Evolutionary conservation across 116 monocot genomes (phyloP).

Genomic region (Iris pallida): DNA sequence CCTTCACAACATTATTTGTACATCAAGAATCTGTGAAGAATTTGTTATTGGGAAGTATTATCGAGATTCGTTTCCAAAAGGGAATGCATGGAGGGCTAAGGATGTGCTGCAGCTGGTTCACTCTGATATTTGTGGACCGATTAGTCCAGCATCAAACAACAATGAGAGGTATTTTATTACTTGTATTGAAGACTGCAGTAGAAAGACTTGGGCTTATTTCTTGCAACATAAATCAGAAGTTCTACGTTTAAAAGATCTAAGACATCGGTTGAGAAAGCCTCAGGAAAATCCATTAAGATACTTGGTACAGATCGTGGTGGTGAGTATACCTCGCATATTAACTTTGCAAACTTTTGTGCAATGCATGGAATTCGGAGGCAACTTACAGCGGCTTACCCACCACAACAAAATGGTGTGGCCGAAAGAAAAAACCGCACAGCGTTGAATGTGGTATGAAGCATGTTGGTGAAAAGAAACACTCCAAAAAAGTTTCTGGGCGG

Average conservation of each 20-base stretch:
- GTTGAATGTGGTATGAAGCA: not conserved
- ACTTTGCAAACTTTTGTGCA: not conserved
- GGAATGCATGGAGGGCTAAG: not conserved
- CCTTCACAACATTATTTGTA: too few species aligned
- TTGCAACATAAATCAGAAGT: not conserved
- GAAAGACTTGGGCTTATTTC: too few species aligned
- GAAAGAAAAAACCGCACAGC: too few species aligned
- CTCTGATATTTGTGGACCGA: constrained; percentile 1
- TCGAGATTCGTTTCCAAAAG: not conserved
- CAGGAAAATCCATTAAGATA: not conserved
- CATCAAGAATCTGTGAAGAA: too few species aligned
- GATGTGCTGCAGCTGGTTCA: not conserved
- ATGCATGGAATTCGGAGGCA: not conserved
- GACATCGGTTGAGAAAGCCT: not conserved
- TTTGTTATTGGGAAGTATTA: too few species aligned
- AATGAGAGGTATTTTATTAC: not conserved
- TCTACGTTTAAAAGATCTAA: too few species aligned
- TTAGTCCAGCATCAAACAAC: not conserved
- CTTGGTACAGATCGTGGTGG: not conserved
- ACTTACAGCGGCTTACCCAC: not conserved
- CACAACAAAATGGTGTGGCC: constrained; percentile 6
- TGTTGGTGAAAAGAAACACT: not conserved
- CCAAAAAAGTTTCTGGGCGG: too few species aligned
- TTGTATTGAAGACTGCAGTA: not conserved
- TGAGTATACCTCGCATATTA: not conserved